These are phyloP conservation scores for Diplodia seriata DNA, from an alignment of 2,329 filamentous ascomycete species.

Conservation along the genomic window DNA sequence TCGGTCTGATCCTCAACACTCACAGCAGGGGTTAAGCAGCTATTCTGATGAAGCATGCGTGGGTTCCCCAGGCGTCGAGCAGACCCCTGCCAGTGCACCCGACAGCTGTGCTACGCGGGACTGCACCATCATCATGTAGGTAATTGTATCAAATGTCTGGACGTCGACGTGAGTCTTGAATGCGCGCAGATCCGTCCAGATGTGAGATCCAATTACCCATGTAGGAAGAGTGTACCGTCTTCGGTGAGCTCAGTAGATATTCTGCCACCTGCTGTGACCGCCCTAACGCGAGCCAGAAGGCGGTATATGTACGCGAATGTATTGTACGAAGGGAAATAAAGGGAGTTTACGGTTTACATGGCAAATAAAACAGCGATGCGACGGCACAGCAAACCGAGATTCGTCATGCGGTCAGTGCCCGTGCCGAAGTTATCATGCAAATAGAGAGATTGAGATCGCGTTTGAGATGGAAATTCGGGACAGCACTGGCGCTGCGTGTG, in stretches of 20 bases:
- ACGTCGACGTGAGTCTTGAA: too few relatives aligned
- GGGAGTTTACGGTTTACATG: neutral
- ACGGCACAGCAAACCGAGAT: neutral
- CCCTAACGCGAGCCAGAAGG: neutral
- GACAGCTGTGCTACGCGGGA: conserved; percentile 5
- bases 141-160: too few relatives aligned
- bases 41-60: neutral
- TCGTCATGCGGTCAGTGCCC: neutral
- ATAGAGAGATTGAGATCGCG: conserved; percentile 1
- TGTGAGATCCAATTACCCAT: too few relatives aligned
- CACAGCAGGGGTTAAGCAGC: conserved; percentile 67
- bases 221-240: too few relatives aligned
- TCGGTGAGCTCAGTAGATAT: too few relatives aligned
- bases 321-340: conserved; percentile 13
- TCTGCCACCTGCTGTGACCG: neutral
- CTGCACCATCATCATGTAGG: too few relatives aligned
- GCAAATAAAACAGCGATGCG: neutral
- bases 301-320: conserved; percentile 22
- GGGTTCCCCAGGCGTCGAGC: neutral
- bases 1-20: conserved; percentile 91
- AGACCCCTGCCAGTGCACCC: conserved; percentile 7
- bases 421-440: neutral
- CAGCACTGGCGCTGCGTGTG: neutral
- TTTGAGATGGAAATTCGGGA: neutral
- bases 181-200: too few relatives aligned